Evolutionary conservation across 352 stramenopile species (phyloP), one percentile per base, ranked within the genome.

Genomic region (Pythium periplocum): DNA sequence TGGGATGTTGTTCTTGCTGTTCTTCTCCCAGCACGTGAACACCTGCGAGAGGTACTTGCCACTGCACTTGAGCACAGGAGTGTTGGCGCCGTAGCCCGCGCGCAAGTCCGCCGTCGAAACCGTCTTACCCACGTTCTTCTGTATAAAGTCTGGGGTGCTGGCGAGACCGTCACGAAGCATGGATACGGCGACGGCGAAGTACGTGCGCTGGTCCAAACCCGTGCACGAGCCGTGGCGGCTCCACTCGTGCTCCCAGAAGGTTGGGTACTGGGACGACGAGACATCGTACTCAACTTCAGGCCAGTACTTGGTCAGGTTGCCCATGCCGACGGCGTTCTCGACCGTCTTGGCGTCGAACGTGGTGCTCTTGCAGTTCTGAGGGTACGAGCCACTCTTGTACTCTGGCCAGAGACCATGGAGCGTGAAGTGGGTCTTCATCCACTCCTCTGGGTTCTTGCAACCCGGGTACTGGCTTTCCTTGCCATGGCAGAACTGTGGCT

Each of bases 191-290:
- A 71, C 53, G 35, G 68, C 64, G 64, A 97, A 97, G 69, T 95
- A 97, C 39, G 72, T 71, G 35, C 78, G 57, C 68, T 96, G 86
- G 33, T 59, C 48, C 5, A 97, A 68, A 0, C 86, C 86, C 6
- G 80, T 89, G 69, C 91, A 98, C 34, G 91, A 97, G 26, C 91
- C 91, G 62, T 98, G 91, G 40, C 89, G 88, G 10, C 55, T 76
- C 91, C 91, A 98, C 64, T 98, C 91, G 64, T 98, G 90, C 49
- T 77, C 68, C 90, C 88, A 97, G 60, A 98, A 97, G 45, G 80
- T 66, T 34, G 63, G 71, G 75, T 83, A 92, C 69, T 72, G 62
- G 1, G 65, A 63, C 10, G 62, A 73, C 3, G 50, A 51, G 37
- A 71, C 63, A 45, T 43, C 46, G 61, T 66, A 70, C 61, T 96